Evolutionary conservation across 768 basidiomycete species (phyloP), one percentile per base, ranked within the genome.

Genomic region (Leccinum incarnatum): DNA sequence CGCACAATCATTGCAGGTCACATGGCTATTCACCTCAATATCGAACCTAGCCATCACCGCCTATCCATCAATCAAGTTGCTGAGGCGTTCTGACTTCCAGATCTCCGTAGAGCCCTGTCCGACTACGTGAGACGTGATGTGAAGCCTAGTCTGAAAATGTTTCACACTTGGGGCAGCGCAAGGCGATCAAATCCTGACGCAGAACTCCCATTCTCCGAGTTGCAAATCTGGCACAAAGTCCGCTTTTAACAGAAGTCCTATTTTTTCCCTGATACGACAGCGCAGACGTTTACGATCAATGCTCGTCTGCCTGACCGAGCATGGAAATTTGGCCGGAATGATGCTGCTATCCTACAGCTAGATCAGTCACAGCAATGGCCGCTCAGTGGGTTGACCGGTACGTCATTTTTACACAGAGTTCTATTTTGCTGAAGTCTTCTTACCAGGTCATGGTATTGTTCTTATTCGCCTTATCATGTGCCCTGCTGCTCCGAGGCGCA

Each of bases 291-390:
- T 14, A 49, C 47, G 0, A 23, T 55, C 15, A 49, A 37, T 4
- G 25, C 34, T 9, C 25, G 29, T 2, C 55, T 48, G 19, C 47
- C 47, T 5, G n/a, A 55, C 8, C 3, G 17, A 37, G 40, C 10
- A 12, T 57, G 56, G 56, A 34, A 56, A 32, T 27, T 17, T 19
- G 50, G 56, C 10, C 3, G 8, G 0, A 34, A 51, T 10, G 40
- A 57, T 45, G 29, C 40, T 40, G 30, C 56, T 4, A 34, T 57
- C 30, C 27, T 57, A 45, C 56, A 57, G 9, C 29, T 51, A 17
- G 30, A 51, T 25, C 19, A 57, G 6, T 14, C 40, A 4, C 30
- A 30, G 0, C 30, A 34, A 23, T 57, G 56, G 56, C 56, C 40
- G 15, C 8, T 25, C 19, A 45, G 40, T 27, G 50, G 56, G 6